These are phyloP conservation scores for Roridomyces roridus DNA, from an alignment of 768 basidiomycete species.

Conservation along the genomic window DNA sequence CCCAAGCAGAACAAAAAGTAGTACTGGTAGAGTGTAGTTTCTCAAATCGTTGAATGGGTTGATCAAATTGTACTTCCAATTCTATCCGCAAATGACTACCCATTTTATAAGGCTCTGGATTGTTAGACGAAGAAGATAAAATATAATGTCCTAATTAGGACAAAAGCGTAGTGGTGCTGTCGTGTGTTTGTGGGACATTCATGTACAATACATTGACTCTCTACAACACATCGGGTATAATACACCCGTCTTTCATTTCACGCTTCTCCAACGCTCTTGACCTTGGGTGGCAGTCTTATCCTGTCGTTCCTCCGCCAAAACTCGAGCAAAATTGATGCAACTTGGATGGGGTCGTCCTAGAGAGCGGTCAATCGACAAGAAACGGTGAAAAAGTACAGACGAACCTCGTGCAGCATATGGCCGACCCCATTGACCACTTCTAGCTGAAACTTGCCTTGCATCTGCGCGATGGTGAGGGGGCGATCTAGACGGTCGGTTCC, in stretches of 20 bases:
- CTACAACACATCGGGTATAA: not conserved
- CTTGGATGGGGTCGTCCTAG: constrained; percentile 83
- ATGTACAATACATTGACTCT: no score
- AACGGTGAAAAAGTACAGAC: constrained; percentile 22
- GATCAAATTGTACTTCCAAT: no score
- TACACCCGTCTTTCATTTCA: constrained; percentile 22
- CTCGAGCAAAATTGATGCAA: constrained; percentile 83
- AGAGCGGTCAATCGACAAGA: not conserved
- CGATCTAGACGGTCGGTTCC: constrained; percentile 93
- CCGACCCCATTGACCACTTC: constrained; percentile 87
- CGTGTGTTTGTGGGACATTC: no score
- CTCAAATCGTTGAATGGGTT: no score
- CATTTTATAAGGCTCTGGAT: no score
- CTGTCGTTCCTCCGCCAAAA: constrained; percentile 93
- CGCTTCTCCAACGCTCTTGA: constrained; percentile 63
- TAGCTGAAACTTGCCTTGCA: constrained; percentile 95
- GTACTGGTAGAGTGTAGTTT: no score
- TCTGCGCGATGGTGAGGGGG: constrained; percentile 94
- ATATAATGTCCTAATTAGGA: no score
- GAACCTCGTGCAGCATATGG: constrained; percentile 93
- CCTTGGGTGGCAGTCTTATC: constrained; percentile 46
- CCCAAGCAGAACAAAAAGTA: no score
- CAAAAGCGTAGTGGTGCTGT: no score
- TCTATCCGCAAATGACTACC: no score
- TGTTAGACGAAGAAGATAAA: no score